Evolutionary conservation across 352 stramenopile species (phyloP), one percentile per base, ranked within the genome.

Genomic region (Pythium utonaiense): DNA sequence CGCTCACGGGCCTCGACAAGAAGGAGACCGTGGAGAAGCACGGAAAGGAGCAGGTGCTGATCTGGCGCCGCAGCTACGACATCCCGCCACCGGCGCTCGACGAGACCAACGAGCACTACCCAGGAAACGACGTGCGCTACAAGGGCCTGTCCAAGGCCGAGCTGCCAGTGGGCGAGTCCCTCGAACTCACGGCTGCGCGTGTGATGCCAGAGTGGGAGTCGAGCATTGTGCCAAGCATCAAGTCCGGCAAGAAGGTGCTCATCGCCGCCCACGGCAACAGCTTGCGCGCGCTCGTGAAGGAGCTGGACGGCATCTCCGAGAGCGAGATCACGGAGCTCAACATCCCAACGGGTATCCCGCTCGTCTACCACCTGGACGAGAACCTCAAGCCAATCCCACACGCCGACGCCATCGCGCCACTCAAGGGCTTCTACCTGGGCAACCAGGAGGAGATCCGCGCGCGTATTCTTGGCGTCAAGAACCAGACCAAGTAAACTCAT

Each of bases 1-100:
- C 82, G n/a, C 82, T 99, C 47, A 97, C 97, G 66, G 98, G 97
- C 36, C 80, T 99, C 19, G 96, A 99, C 83, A 99, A 99, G 83
- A 89, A 99, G 75, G 88, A 99, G 76, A 99, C 97, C 5, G 96
- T 99, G 1, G 93, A 98, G 63, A 98, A 99, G 80, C 93, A 99
- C 80, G 97, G 96, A 49, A 95, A 98, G 60, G 96, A 99, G 41
- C 96, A 99, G 78, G 97, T 98, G 51, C 97, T 96, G 77, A 80
- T 99, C 67, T 99, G 97, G 97, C 84, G 97, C 60, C 85, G 97
- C 57, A 96, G 81, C 59, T 99, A 99, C 79, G 96, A 98, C 57
- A 97, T 98, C 56, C 97, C 96, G 36, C 97, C 97, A 25, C 97
- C 97, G 17, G 62, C 78, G 22, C 83, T 98, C 10, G 95, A 77